A percentile compares a stretch with the other conserved stretches of the same genome.
phyloP scores from a whole-genome alignment of 2,329 filamentous ascomycete genomes.

The Fusarium cyanostomum region DNA sequence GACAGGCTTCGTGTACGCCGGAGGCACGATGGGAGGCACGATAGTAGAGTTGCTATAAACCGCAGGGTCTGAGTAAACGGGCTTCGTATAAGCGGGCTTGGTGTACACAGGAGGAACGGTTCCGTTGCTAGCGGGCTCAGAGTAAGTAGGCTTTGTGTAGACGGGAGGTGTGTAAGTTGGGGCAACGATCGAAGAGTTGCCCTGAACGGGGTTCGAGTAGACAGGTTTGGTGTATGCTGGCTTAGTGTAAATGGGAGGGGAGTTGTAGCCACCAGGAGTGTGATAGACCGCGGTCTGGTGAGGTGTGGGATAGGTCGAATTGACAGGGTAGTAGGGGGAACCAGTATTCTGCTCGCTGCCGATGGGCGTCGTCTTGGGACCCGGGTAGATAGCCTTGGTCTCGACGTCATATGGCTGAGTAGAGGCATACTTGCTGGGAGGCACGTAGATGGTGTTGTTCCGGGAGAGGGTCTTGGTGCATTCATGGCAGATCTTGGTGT shows the following conservation, averaged over 20 bases:
- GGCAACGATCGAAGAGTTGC: conserved; percentile 22
- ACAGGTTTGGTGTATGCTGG: conserved; percentile 20
- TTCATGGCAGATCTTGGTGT: conserved; percentile 25
- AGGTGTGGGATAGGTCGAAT: conserved; percentile 17
- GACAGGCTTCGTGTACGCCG: conserved; percentile 16
- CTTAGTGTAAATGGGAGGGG: conserved; percentile 10
- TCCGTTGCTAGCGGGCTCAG: conserved; percentile 11
- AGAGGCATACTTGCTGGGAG: conserved; percentile 17
- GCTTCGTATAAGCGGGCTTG: conserved; percentile 7
- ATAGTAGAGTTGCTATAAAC: conserved; percentile 5
- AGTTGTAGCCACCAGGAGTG: conserved; percentile 9
- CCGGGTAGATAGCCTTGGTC: background rate
- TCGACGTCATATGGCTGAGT: conserved; percentile 22
- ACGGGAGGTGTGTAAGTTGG: conserved; percentile 20
- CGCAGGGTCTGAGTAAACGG: conserved; percentile 4
- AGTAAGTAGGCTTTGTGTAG: conserved; percentile 18
- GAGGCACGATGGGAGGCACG: background rate
- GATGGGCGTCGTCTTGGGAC: background rate
- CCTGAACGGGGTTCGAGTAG: conserved; percentile 14
- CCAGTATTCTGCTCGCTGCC: conserved; percentile 12
- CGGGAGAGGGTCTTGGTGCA: conserved; percentile 17
- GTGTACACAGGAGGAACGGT: conserved; percentile 10
- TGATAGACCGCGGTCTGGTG: conserved; percentile 12
- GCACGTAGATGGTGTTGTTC: conserved; percentile 18
- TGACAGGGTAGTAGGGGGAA: conserved; percentile 15